These are phyloP conservation scores for Neofusicoccum cordaticola DNA, from an alignment of 2,329 filamentous ascomycete species.

Conservation along the genomic window DNA sequence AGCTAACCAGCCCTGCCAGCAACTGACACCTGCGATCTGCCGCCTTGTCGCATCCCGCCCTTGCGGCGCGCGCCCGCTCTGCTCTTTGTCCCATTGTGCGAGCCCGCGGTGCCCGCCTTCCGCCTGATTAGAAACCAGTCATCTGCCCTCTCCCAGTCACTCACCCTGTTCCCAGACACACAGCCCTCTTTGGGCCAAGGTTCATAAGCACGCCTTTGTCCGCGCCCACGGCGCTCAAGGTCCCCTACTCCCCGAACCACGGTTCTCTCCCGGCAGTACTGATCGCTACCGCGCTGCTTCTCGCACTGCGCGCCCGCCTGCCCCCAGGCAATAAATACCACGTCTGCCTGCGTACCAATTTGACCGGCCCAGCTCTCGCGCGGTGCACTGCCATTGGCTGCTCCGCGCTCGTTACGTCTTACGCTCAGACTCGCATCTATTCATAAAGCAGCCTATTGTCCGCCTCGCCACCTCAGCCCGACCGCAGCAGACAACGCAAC, in stretches of 20 bases:
- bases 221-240: neutral
- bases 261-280: neutral
- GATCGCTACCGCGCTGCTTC: neutral
- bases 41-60: constrained; percentile 17
- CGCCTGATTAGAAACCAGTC: constrained; percentile 18
- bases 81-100: constrained; percentile 18
- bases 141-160: constrained; percentile 16
- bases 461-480: constrained; percentile 18
- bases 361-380: constrained; percentile 12
- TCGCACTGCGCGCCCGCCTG: neutral
- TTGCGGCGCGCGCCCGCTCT: constrained; percentile 14
- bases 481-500: constrained; percentile 18
- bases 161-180: constrained; percentile 7
- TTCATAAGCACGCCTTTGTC: constrained; percentile 17
- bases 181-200: constrained; percentile 4
- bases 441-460: constrained; percentile 16
- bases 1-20: constrained; percentile 17
- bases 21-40: constrained; percentile 17
- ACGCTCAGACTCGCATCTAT: constrained; percentile 17
- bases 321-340: constrained; percentile 1
- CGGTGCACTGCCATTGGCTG: constrained; percentile 16
- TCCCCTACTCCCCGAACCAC: neutral
- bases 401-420: constrained; percentile 12
- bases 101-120: constrained; percentile 4
- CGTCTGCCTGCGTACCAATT: constrained; percentile 13